These are phyloP conservation scores for Cymbidium sinense DNA, from an alignment of 106 monocot genomes.

Conservation along the genomic window DNA sequence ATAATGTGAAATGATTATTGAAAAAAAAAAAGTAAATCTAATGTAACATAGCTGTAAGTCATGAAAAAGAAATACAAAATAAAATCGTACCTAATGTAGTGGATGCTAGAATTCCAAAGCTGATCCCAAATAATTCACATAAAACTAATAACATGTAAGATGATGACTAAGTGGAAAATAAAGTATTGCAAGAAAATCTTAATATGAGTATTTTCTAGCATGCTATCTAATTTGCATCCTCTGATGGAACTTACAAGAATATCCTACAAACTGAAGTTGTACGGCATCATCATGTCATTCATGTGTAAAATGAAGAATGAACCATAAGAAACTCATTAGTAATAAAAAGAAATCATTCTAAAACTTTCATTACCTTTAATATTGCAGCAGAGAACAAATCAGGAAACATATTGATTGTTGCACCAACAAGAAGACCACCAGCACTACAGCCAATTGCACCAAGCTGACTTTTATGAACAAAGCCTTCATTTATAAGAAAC, in stretches of 20 bases:
- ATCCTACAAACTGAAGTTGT: neutral
- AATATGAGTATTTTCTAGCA: no score
- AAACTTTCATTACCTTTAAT: slow-evolving; percentile 59
- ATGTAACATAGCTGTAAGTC: no score
- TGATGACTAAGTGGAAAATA: no score
- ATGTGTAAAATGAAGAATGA: neutral
- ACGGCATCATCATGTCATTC: neutral
- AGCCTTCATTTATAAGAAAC: slow-evolving; percentile 70
- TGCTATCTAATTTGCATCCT: neutral
- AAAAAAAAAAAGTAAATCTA: no score
- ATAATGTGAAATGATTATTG: no score
- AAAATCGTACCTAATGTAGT: no score
- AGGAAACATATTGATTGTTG: slow-evolving; percentile 68
- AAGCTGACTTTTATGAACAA: slow-evolving; percentile 66
- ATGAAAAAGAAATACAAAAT: no score
- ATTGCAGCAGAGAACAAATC: slow-evolving; percentile 74
- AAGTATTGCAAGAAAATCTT: no score
- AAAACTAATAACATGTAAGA: no score
- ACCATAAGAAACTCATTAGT: neutral
- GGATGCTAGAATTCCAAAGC: no score
- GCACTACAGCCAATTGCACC: slow-evolving; percentile 84
- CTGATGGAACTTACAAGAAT: neutral
- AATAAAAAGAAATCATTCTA: neutral
- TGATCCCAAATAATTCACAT: no score
- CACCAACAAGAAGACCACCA: slow-evolving; percentile 85